Evolutionary conservation across 2,329 filamentous ascomycete genomes (phyloP), one percentile per base, ranked within the genome.

Genomic region (Teratosphaeria zuluensis): DNA sequence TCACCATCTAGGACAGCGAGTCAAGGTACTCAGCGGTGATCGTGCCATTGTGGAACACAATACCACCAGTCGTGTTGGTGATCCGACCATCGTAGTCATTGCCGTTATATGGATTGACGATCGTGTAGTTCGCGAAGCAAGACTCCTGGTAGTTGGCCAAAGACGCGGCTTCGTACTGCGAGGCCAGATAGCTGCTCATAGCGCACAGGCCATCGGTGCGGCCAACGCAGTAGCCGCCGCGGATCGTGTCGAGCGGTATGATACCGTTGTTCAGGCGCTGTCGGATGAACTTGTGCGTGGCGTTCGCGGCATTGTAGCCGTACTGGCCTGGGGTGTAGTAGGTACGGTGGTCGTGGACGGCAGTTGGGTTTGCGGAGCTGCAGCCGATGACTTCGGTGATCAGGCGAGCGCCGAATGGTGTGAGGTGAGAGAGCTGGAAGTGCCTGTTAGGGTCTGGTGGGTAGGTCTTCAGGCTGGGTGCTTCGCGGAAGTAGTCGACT

Each of bases 351-450:
- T 69, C 61, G 35, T 74, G 72, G 2, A 76, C 74, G 0, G 75
- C 67, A 4, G 64, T 64, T 0, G 81, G 78, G 53, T 76, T 59
- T 0, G 73, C 54, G 0, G 61, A 58, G 2, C 73, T 69, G 64
- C 81, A 84, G 35, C 78, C 80, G 62, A 83, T 80, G 31, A 82
- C 75, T 68, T 84, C 81, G 1, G 81, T 81, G 52, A 81, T 72
- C 32, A 84, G 73, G 19, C 79, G 76, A 3, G 76, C 81, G 24
- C 79, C 80, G 61, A 83, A 84, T 1, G 81, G 81, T 0, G 80
- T 81, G 56, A 83, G 64, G 53, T 79, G 67, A 2, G 76, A 79
- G 8, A 83, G 71, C 30, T 74, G 70, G 69, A 82, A 83, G 54
- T 74, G 74, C 2, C 78, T 73, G 21, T 78, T 64, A 24, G 74